Base-by-base conservation (phyloP, 306 rosid species). In the Corylus americana region DNA sequence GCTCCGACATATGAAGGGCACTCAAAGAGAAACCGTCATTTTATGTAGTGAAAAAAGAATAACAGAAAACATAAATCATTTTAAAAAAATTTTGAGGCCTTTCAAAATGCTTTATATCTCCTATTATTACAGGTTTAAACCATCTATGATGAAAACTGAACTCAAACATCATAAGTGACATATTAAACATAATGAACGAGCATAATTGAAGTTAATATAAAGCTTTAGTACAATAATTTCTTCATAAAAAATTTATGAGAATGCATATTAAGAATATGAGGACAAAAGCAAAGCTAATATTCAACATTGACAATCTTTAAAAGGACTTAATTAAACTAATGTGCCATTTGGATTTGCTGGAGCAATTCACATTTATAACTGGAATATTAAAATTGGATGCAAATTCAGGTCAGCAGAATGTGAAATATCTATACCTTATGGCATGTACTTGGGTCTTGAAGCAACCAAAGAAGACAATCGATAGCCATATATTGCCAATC, bases 401-500 rank as follows among this genome's bases (percentile, higher is more conserved):
- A 70, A 50, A 22, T 68, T 31, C 18, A 74, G 17, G 58, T 71
- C 31, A 61, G 50, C 51, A 59, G 58, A 74, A 11, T 35, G 75
- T 18, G 57, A 75, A 77, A 57, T n/a, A 66, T 48, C 74, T 71
- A 42, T 82, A 96, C 99, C 97, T 91, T 96, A 74, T 83, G 98
- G 74, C 96, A 89, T 71, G 96, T 93, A 79, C 80, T 91, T 50
- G 93, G 90, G 84, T 96, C 99, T 86, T 96, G 96, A 81, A 96
- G 93, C 80, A 96, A 69, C 98, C 99, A 91, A 63, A 96, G 86
- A 83, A 96, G 99, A 83, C 99, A 96, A 78, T 96, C 99, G 79
- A 96, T 89, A 48, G 97, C 96, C 99, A 96, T 96, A 85, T 92
- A 96, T 78, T 96, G 99, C 99, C 99, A 96, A 80, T 96, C 99